phyloP scores from a whole-genome alignment of 2,329 filamentous ascomycete genomes.

The Aspergillus sp. region DNA sequence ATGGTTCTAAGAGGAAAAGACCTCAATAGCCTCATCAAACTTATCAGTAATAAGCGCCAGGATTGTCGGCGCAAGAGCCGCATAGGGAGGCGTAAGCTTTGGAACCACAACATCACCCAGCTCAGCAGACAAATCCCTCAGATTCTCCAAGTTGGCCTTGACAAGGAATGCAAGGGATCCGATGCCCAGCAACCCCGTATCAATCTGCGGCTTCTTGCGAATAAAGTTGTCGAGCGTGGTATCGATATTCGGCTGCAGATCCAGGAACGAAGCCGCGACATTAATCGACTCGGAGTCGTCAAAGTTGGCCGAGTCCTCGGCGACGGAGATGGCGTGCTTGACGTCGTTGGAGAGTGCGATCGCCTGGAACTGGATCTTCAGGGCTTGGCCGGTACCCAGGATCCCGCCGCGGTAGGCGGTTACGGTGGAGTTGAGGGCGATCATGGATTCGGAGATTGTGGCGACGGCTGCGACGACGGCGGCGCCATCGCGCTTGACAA shows the following conservation, averaged over 20 bases:
- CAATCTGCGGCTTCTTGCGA: conserved; percentile 24
- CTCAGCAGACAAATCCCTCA: conserved; percentile 19
- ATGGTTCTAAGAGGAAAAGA: conserved; percentile 2
- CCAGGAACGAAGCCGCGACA: conserved; percentile 22
- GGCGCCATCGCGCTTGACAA: conserved; percentile 22
- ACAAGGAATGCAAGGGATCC: conserved; percentile 25
- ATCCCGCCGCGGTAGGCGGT: conserved; percentile 23
- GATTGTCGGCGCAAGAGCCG: conserved; percentile 21
- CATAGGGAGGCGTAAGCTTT: conserved; percentile 24
- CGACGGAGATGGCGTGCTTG: conserved; percentile 11
- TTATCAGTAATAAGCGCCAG: conserved; percentile 21
- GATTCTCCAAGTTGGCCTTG: conserved; percentile 21
- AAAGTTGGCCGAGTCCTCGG: conserved; percentile 23
- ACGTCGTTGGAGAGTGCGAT: conserved; percentile 18
- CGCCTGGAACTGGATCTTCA: conserved; percentile 25
- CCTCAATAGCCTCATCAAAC: conserved; percentile 24
- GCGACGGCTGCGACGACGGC: conserved; percentile 22
- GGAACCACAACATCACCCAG: conserved; percentile 20
- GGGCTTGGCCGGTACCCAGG: conserved; percentile 18
- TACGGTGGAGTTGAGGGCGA: conserved; percentile 24
- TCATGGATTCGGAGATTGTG: conserved; percentile 18
- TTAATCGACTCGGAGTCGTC: conserved; percentile 20
- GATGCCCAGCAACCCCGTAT: conserved; percentile 23
- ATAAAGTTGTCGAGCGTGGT: conserved; percentile 25
- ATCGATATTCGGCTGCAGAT: conserved; percentile 24